Base-by-base conservation (phyloP, 352 stramenopile genomes). In the Phytophthora meadii region DNA sequence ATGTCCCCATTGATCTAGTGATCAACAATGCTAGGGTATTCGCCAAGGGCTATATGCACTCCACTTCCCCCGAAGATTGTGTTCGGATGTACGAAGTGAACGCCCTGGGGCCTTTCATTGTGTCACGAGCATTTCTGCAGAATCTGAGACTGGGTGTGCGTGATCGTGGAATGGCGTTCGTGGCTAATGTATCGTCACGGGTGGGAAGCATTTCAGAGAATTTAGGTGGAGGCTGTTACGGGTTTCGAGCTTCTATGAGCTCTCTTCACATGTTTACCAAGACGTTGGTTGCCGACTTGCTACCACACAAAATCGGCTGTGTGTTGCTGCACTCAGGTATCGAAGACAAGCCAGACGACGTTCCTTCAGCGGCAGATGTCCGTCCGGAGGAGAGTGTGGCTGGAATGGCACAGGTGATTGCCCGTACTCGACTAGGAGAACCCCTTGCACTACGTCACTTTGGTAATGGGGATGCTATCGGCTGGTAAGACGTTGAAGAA, bases 211-310 rank as follows among this genome's bases (percentile, higher is more conserved):
- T 91, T 60, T 58, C 57, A 28, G 65, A 74, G 37, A 79, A 79
- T 51, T 10, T 36, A 34, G 70, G 54, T 0, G 87, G 87, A 48
- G 82, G 84, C 9, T 75, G 71, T 37, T 94, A 94, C 55, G 85
- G 76, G 10, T 95, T 94, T 63, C 84, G 86, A 30, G 75, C 89
- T 25, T 94, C 83, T 50, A 93, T 94, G 64, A 76, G 79, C 11
- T 85, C 88, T 22, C 74, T 94, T 28, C 90, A 96, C 69, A 92
- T 89, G 64, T 73, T 90, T 60, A 81, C 68, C 22, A 91, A 84
- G 68, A 79, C 69, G 14, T 56, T 93, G 24, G 54, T 76, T 14
- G 34, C 81, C 7, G 84, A 90, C 34, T 68, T 93, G 44, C 50
- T 76, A 48, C 54, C 49, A 0, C 76, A 88, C 15, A 88, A 85